phyloP scores from a whole-genome alignment of 192 early-diverging fungal genomes.

The Geranomyces variabilis region DNA sequence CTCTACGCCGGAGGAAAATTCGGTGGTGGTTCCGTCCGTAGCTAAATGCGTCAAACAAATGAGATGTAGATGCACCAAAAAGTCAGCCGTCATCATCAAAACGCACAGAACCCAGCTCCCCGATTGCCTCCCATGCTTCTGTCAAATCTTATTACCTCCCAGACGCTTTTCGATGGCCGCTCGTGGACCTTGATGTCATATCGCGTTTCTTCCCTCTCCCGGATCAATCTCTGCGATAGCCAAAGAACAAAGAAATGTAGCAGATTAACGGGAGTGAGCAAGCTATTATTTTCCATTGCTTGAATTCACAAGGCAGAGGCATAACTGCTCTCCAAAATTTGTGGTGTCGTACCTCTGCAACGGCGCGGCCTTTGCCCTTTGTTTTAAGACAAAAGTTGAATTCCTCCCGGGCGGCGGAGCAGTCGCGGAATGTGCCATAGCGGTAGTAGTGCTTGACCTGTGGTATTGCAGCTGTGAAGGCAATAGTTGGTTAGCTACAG shows the following conservation, averaged over 20 bases:
- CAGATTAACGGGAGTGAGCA: neutral
- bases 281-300: neutral
- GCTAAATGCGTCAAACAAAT: conserved; percentile 17
- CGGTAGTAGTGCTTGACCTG: conserved; percentile 57
- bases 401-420: conserved; percentile 41
- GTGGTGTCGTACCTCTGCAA: conserved; percentile 34
- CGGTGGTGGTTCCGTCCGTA: conserved; percentile 33
- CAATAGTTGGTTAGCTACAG: neutral
- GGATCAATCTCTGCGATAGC: conserved; percentile 20
- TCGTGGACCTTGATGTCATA: conserved; percentile 44
- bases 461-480: conserved; percentile 37
- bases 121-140: too few relatives aligned
- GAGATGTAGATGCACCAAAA: neutral
- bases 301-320: neutral
- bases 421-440: conserved; percentile 52
- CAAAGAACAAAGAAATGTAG: neutral
- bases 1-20: conserved; percentile 39
- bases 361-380: conserved; percentile 42
- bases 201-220: conserved; percentile 41
- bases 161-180: conserved; percentile 40
- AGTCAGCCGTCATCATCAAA: neutral
- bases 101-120: too few relatives aligned
- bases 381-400: conserved; percentile 50
- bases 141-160: conserved; percentile 49
- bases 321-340: too few relatives aligned